Conservation (phyloP, 306 rosid genomes). For the Acmispon strigosus region DNA sequence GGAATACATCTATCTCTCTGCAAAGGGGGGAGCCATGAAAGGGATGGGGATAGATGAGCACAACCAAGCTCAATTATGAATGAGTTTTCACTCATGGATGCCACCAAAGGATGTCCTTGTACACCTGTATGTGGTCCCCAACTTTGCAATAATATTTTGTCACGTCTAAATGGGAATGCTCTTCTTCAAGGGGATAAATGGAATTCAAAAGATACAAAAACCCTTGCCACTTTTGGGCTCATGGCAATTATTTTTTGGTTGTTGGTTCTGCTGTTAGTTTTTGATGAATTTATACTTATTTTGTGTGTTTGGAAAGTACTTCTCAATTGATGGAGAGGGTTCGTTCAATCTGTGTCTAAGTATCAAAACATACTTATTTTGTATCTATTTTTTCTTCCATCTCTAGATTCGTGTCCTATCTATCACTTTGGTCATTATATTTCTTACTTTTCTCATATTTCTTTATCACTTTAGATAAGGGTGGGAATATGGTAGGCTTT, state of each 20-base stretch:
- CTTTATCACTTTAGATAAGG: too few relatives aligned
- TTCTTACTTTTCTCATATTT: too few relatives aligned
- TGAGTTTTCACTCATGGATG: constrained; percentile 30
- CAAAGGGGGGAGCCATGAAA: constrained; percentile 35
- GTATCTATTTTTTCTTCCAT: too few relatives aligned
- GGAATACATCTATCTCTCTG: constrained; percentile 38
- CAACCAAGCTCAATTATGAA: constrained; percentile 50
- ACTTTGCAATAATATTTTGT: constrained; percentile 20
- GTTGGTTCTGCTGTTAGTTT: constrained; percentile 22
- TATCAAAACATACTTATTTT: too few relatives aligned
- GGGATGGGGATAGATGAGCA: constrained; percentile 35
- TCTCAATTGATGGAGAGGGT: too few relatives aligned
- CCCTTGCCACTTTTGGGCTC: constrained; percentile 1
- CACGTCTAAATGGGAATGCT: constrained; percentile 5
- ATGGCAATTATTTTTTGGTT: constrained; percentile 31
- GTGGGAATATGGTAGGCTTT: too few relatives aligned
- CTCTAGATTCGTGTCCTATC: too few relatives aligned
- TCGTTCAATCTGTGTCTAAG: too few relatives aligned
- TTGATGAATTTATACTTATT: too few relatives aligned
- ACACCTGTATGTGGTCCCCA: constrained; percentile 60
- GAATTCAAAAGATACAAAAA: neutral
- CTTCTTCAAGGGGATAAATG: neutral
- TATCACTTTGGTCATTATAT: too few relatives aligned
- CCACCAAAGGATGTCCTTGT: constrained; percentile 45
- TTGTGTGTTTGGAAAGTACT: too few relatives aligned